Conservation (phyloP, 2,329 filamentous ascomycete genomes). For the Pseudogymnoascus sp. region DNA sequence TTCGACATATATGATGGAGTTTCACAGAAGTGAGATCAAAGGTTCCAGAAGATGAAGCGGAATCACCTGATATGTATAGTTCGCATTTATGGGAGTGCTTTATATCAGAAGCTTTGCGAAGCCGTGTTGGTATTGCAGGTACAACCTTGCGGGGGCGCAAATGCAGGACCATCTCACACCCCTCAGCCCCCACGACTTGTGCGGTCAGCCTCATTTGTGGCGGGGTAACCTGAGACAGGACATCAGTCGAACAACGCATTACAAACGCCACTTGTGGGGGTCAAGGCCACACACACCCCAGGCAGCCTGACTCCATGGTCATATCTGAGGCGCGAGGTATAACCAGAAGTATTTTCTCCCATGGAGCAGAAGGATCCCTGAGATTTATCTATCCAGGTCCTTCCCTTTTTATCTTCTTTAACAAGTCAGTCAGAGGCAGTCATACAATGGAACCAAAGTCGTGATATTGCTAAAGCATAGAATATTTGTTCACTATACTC, state of each 20-base stretch:
- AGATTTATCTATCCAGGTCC: background rate
- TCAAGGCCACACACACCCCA: background rate
- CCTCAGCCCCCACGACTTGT: background rate
- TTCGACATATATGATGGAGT: background rate
- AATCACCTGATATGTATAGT: background rate
- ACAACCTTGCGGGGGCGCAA: background rate
- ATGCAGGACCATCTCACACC: background rate
- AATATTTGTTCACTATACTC: slow-evolving; percentile 13
- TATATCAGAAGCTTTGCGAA: background rate
- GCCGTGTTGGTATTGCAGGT: background rate
- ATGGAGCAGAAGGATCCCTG: background rate
- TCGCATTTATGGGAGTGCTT: background rate
- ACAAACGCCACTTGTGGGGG: background rate
- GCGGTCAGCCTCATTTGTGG: background rate
- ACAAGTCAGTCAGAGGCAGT: background rate
- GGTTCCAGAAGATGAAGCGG: background rate
- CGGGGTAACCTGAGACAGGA: background rate
- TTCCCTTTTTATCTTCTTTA: background rate
- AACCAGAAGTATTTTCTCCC: background rate
- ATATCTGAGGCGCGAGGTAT: background rate
- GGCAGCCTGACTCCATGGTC: background rate
- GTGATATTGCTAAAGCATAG: background rate
- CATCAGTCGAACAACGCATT: background rate
- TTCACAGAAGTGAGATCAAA: background rate
- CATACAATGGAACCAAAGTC: background rate